A percentile compares a stretch with the other conserved stretches of the same genome.
Conservation (phyloP, 2,329 filamentous ascomycete genomes). For the Blumeriella jaapii region DNA sequence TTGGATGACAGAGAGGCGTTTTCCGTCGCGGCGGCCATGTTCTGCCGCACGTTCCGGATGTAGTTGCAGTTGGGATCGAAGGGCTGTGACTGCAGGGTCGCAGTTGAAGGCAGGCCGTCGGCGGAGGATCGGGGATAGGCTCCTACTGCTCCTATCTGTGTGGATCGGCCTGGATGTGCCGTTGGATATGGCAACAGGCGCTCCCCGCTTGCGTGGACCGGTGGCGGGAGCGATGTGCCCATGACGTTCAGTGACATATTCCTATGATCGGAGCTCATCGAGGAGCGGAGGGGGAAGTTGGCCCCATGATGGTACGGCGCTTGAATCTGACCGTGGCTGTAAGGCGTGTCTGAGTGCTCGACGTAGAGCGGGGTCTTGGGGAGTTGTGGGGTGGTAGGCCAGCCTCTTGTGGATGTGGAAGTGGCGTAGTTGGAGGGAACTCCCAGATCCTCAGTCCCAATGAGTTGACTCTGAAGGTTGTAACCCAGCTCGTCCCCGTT, state of each 20-base stretch:
- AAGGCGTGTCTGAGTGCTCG: slow-evolving; percentile 14
- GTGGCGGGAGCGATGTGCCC: slow-evolving; percentile 11
- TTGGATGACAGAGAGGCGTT: slow-evolving; percentile 5
- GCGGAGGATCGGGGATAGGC: slow-evolving; percentile 10
- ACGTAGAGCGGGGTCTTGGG: slow-evolving; percentile 13
- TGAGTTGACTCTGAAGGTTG: slow-evolving; percentile 8
- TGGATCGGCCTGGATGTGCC: slow-evolving; percentile 7
- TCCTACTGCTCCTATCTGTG: slow-evolving; percentile 8
- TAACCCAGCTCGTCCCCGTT: slow-evolving; percentile 22
- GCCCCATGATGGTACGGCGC: slow-evolving; percentile 9
- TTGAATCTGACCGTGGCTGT: slow-evolving; percentile 14
- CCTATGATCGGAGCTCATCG: slow-evolving; percentile 15
- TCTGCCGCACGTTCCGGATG: slow-evolving; percentile 2
- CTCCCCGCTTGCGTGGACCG: slow-evolving; percentile 14
- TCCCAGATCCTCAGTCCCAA: slow-evolving; percentile 4
- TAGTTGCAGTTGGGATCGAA: slow-evolving; percentile 11
- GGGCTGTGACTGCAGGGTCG: slow-evolving; percentile 10
- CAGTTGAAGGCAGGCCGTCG: slow-evolving; percentile 6
- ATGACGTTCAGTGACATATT: slow-evolving; percentile 9
- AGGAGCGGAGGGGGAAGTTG: slow-evolving; percentile 13
- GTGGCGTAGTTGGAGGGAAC: slow-evolving; percentile 9
- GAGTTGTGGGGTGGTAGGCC: slow-evolving; percentile 13
- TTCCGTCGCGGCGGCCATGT: slow-evolving; percentile 10
- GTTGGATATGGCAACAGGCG: slow-evolving; percentile 21
- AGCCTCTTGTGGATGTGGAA: slow-evolving; percentile 9